Evolutionary conservation across 176 grass and related monocot species (phyloP).

Genomic region (Oropetium thomaeum): DNA sequence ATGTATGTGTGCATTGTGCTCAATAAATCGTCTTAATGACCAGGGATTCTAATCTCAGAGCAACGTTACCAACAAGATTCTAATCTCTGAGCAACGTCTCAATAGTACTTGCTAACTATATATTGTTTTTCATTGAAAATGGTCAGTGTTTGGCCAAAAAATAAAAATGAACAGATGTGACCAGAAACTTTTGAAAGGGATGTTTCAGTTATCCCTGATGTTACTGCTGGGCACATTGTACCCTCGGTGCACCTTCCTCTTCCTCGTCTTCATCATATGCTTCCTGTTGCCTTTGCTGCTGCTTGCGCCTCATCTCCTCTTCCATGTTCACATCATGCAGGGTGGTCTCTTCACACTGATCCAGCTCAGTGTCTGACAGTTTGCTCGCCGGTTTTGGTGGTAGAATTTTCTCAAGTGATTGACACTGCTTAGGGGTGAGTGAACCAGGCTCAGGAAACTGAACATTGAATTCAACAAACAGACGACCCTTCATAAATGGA

Average conservation of each 20-base stretch:
- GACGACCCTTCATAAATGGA: constrained; percentile 85
- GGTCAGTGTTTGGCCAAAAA: not conserved
- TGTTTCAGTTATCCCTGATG: not conserved
- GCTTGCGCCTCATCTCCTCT: constrained; percentile 85
- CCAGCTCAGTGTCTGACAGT: constrained; percentile 58
- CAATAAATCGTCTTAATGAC: not conserved
- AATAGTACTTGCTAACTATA: constrained; percentile 6
- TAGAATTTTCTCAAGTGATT: constrained; percentile 59
- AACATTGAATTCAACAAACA: constrained; percentile 82
- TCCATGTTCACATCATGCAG: constrained; percentile 84
- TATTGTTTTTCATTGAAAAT: not conserved
- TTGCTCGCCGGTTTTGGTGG: constrained; percentile 40
- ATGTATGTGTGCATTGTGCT: not conserved
- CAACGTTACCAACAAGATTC: not conserved
- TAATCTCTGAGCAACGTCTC: not conserved
- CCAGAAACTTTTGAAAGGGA: not conserved
- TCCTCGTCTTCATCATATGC: constrained; percentile 76
- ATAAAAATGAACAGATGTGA: not conserved
- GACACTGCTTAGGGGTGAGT: constrained; percentile 55
- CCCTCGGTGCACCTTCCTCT: constrained; percentile 56
- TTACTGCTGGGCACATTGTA: constrained; percentile 96
- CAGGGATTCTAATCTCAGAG: not conserved
- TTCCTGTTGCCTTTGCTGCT: constrained; percentile 59
- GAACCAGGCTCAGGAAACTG: constrained; percentile 64
- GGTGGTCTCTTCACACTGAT: constrained; percentile 83